These are phyloP conservation scores for Saitozyma podzolica DNA, from an alignment of 768 basidiomycete genomes.

Conservation along the genomic window DNA sequence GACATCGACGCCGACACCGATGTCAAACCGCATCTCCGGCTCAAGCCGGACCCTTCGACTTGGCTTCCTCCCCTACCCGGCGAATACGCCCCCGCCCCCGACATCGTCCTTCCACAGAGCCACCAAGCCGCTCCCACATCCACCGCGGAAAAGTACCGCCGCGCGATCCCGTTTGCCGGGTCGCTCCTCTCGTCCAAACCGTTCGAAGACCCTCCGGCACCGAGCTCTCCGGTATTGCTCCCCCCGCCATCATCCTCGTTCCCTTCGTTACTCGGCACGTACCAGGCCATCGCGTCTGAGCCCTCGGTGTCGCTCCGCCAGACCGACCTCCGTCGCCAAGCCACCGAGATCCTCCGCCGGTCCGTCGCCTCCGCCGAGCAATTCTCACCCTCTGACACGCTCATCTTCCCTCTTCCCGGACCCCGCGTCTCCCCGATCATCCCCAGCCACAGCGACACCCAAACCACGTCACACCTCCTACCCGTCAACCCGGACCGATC, in stretches of 20 bases:
- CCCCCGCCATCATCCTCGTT: constrained; percentile 32
- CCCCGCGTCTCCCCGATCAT: constrained; percentile 20
- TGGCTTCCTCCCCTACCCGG: constrained; percentile 39
- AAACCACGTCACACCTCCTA: constrained; percentile 12
- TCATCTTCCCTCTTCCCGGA: constrained; percentile 15
- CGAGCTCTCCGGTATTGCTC: not conserved
- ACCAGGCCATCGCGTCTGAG: constrained; percentile 28
- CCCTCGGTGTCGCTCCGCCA: constrained; percentile 31
- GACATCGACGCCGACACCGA: not conserved
- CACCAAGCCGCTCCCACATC: constrained; percentile 11
- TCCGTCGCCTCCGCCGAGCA: constrained; percentile 25
- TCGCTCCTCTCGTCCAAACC: constrained; percentile 27
- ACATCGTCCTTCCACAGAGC: not conserved
- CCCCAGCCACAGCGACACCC: constrained; percentile 11
- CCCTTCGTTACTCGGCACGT: constrained; percentile 29
- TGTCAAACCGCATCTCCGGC: not conserved
- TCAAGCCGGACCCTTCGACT: constrained; percentile 9
- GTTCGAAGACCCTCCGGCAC: constrained; percentile 25
- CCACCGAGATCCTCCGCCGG: constrained; percentile 25
- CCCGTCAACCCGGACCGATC: constrained; percentile 25
- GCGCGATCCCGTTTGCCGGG: constrained; percentile 22
- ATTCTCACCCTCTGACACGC: constrained; percentile 26
- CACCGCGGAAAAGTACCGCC: constrained; percentile 27
- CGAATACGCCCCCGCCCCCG: not conserved
- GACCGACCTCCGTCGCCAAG: constrained; percentile 24